phyloP scores from a whole-genome alignment of 208 protist genomes.

The Leishmania tarentolae region DNA sequence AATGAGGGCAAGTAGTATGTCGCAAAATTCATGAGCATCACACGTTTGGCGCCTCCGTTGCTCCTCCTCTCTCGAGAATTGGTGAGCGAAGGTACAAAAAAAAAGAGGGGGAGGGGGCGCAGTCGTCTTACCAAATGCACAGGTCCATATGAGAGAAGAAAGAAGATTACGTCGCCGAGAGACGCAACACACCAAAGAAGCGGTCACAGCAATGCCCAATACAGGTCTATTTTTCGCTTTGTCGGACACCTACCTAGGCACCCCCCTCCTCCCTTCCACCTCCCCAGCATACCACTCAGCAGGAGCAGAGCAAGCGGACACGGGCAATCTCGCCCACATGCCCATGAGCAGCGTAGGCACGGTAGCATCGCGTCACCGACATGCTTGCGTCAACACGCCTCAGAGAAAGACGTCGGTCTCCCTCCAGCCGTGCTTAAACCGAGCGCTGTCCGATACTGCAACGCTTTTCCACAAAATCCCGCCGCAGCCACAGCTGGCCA shows the following conservation, averaged over 20 bases:
- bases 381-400: not conserved
- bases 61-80: not conserved
- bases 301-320: not conserved
- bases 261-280: not conserved
- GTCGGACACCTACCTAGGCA: not conserved
- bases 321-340: not conserved
- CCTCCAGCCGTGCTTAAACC: not conserved
- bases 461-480: slow-evolving; percentile 76
- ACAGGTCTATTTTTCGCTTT: not conserved
- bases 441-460: slow-evolving; percentile 43
- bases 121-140: not conserved
- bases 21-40: not conserved
- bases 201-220: not conserved
- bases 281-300: not conserved
- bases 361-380: not conserved
- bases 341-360: not conserved
- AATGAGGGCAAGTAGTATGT: not conserved
- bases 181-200: not conserved
- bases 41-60: not conserved
- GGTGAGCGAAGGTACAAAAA: not conserved
- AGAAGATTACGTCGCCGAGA: not conserved
- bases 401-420: not conserved
- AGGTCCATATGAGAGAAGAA: not conserved
- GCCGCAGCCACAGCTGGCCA: slow-evolving; percentile 79
- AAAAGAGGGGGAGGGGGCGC: not conserved